Conservation (phyloP, 768 basidiomycete genomes). For the Amanita brunnescens region DNA sequence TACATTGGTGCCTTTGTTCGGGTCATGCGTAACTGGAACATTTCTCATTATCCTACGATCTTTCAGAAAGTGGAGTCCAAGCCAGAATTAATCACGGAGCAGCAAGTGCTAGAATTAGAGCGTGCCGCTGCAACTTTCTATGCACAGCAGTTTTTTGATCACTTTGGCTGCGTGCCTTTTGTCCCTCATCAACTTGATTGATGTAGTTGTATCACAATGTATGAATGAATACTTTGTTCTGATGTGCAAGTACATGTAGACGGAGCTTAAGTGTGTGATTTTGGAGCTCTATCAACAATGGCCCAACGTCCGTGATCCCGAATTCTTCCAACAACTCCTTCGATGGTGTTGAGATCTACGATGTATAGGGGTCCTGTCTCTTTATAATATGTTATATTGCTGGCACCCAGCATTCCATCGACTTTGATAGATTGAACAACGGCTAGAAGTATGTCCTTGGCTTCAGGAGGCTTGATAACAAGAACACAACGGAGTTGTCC, state of each 20-base stretch:
- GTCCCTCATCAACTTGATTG: background rate
- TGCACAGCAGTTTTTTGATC: background rate
- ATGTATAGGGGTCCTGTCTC: conserved; percentile 13
- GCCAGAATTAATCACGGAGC: background rate
- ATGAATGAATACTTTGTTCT: background rate
- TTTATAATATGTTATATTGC: conserved; percentile 17
- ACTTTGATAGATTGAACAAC: conserved; percentile 7
- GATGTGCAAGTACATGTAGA: background rate
- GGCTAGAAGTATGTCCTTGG: conserved; percentile 4
- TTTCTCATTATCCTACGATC: background rate
- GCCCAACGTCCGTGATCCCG: conserved; percentile 14
- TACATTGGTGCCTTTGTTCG: background rate
- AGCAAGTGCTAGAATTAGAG: background rate
- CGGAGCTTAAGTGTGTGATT: conserved; percentile 4
- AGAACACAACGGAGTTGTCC: conserved; percentile 26
- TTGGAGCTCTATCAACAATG: conserved; percentile 18
- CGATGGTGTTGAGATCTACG: conserved; percentile 19
- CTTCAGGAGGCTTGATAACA: conserved; percentile 12
- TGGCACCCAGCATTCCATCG: conserved; percentile 16
- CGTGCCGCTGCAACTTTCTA: background rate
- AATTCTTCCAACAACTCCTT: conserved; percentile 20
- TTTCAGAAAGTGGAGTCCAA: background rate
- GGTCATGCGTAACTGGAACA: background rate
- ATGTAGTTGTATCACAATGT: background rate
- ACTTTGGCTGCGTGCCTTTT: background rate